phyloP scores from a whole-genome alignment of 225 moss, liverwort and hornwort genomes.

The Asterella californica region DNA sequence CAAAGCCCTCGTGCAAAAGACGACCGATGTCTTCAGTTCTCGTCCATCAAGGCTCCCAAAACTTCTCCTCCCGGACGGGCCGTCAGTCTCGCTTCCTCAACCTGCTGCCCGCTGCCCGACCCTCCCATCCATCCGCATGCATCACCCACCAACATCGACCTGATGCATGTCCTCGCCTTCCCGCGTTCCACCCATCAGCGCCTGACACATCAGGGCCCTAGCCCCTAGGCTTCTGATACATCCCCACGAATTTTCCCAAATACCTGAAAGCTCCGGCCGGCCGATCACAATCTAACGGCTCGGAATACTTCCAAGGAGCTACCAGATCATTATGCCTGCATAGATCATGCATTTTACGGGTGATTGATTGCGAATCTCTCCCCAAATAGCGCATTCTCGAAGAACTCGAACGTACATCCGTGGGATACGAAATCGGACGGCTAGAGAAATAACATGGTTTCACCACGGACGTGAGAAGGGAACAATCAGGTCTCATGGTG shows the following conservation, averaged over 20 bases:
- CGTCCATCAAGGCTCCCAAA: background rate
- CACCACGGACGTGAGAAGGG: background rate
- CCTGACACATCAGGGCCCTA: conserved; percentile 8
- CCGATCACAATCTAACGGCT: background rate
- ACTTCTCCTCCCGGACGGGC: background rate
- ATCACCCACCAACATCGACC: background rate
- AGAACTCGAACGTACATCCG: background rate
- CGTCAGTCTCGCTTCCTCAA: background rate
- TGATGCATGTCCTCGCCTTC: conserved; percentile 21
- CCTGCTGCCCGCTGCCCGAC: conserved; percentile 1
- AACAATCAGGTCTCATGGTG: background rate
- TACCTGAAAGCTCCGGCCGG: background rate
- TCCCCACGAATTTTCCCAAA: background rate
- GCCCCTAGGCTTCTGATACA: background rate
- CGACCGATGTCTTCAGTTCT: conserved; percentile 12
- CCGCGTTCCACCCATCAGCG: conserved; percentile 13
- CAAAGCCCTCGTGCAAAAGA: conserved; percentile 23
- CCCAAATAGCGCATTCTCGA: background rate
- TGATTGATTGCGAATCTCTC: background rate
- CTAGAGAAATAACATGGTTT: background rate
- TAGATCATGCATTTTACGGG: background rate
- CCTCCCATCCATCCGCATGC: background rate
- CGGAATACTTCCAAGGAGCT: background rate
- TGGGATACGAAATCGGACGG: background rate
- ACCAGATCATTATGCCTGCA: background rate